Conservation (phyloP, 257 asterid genomes). For the Prunella vulgaris region DNA sequence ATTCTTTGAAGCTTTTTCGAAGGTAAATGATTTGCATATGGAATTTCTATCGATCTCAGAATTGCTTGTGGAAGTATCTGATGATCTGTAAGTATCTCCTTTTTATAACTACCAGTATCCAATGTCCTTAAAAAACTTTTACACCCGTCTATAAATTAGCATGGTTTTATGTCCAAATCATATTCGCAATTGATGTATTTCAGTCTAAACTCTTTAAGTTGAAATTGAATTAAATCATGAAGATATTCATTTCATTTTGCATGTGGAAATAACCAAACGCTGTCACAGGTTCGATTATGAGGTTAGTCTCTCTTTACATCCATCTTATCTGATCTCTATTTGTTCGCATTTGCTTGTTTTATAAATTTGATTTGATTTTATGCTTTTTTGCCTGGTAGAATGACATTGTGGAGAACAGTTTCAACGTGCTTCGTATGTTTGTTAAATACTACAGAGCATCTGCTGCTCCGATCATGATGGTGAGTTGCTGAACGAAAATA, state of each 20-base stretch:
- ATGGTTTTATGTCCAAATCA: neutral
- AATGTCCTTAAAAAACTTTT: neutral
- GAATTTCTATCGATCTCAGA: constrained; percentile 84
- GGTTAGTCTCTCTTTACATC: constrained; percentile 39
- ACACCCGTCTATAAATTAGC: neutral
- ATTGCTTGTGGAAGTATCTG: constrained; percentile 87
- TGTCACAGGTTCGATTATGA: constrained; percentile 84
- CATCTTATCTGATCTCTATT: neutral
- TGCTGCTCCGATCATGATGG: constrained; percentile 75
- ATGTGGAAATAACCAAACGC: constrained; percentile 32
- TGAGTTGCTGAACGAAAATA: constrained; percentile 30
- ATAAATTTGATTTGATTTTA: neutral
- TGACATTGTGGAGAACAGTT: constrained; percentile 69
- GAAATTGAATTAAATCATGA: neutral
- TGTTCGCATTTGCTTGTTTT: neutral
- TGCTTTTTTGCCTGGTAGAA: constrained; percentile 40
- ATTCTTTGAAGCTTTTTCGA: constrained; percentile 49
- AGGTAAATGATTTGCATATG: constrained; percentile 93
- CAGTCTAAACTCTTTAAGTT: neutral
- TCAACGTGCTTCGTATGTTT: constrained; percentile 87
- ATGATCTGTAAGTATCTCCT: constrained; percentile 72
- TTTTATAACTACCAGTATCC: constrained; percentile 21
- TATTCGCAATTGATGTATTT: neutral
- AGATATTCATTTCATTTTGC: constrained; percentile 21
- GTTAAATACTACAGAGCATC: constrained; percentile 73